Conservation (phyloP, 345 rosid genomes). For the Aethionema arabicum region DNA sequence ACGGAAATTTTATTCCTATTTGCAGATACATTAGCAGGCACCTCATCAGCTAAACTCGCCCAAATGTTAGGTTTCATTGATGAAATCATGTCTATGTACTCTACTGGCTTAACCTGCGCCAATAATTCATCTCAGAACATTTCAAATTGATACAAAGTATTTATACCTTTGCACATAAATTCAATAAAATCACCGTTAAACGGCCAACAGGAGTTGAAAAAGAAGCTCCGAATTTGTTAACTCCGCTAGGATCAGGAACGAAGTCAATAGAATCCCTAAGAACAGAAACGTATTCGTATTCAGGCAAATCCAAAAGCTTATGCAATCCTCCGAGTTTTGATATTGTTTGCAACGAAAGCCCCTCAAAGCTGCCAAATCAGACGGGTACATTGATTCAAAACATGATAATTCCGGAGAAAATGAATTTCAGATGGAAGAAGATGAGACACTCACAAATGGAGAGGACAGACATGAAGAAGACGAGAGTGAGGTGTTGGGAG, state of each 20-base stretch:
- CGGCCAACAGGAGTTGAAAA: conserved; percentile 75
- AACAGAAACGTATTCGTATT: conserved; percentile 49
- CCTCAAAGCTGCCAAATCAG: conserved; percentile 49
- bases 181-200: conserved; percentile 41
- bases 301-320: conserved; percentile 53
- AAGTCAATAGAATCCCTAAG: conserved; percentile 69
- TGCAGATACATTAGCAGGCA: conserved; percentile 63
- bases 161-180: not conserved
- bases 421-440: not conserved
- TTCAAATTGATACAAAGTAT: too few relatives aligned
- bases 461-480: conserved; percentile 69
- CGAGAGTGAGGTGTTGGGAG: conserved; percentile 60
- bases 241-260: conserved; percentile 51
- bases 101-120: conserved; percentile 59
- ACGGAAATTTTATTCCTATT: conserved; percentile 63
- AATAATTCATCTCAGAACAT: not conserved
- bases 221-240: conserved; percentile 64
- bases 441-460: conserved; percentile 59
- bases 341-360: conserved; percentile 47
- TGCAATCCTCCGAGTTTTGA: conserved; percentile 62
- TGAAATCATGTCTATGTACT: conserved; percentile 61
- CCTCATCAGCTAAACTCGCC: conserved; percentile 78
- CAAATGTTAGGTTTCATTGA: conserved; percentile 63
- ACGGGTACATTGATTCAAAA: not conserved
- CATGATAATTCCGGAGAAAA: not conserved